Conservation (phyloP, 495 filamentous ascomycete species). For the Aspergillus diversus region DNA sequence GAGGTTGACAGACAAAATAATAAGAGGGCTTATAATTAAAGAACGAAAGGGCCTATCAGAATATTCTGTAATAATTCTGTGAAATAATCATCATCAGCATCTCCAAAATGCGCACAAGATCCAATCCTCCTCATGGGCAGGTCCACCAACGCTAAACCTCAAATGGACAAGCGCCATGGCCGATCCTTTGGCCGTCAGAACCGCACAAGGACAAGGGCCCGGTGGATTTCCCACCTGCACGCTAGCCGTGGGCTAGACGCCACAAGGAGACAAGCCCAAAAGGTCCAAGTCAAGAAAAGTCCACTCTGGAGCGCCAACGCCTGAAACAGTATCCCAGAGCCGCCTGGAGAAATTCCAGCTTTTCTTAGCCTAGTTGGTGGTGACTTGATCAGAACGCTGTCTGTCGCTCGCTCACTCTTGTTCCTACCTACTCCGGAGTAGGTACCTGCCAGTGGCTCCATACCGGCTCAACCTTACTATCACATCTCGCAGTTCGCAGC, state of each 20-base stretch:
- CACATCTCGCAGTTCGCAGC: neutral
- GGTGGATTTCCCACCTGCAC: constrained; percentile 30
- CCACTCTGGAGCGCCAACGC: constrained; percentile 17
- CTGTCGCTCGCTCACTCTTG: constrained; percentile 3
- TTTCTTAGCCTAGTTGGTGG: neutral
- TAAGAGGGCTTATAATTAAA: neutral
- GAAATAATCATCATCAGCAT: neutral
- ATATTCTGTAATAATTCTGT: neutral
- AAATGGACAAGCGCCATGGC: constrained; percentile 16
- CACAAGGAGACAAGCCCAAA: constrained; percentile 29
- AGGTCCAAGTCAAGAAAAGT: constrained; percentile 17
- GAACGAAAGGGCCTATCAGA: constrained; percentile 5
- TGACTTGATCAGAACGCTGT: constrained; percentile 3
- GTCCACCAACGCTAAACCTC: neutral
- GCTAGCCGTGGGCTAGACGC: constrained; percentile 32
- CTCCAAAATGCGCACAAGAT: constrained; percentile 13
- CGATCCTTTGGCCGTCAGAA: constrained; percentile 28
- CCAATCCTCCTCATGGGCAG: constrained; percentile 9
- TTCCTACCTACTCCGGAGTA: constrained; percentile 6
- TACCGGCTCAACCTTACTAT: constrained; percentile 4
- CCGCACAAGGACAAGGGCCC: constrained; percentile 23
- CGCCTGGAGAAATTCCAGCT: constrained; percentile 29
- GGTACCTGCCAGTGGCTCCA: neutral
- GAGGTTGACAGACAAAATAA: neutral
- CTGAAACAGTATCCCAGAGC: constrained; percentile 29